These are phyloP conservation scores for Termitomyces sp. DNA, from an alignment of 768 basidiomycete genomes.

Conservation along the genomic window DNA sequence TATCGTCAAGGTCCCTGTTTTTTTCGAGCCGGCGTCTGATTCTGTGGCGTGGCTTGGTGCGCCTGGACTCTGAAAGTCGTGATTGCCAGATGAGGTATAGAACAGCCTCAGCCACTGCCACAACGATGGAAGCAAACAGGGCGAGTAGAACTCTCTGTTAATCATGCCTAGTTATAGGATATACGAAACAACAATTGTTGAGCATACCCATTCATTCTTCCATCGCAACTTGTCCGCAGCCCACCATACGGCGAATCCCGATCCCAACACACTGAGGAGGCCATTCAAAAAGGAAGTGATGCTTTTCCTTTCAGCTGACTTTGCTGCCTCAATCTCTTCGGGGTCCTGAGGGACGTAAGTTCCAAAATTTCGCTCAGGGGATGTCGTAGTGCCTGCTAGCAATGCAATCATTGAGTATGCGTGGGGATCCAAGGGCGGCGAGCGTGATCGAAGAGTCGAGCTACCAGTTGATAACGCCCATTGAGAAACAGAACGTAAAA, in stretches of 20 bases:
- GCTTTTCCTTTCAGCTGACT: constrained; percentile 52
- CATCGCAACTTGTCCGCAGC: constrained; percentile 59
- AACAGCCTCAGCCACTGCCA: constrained; percentile 64
- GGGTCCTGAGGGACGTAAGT: constrained; percentile 39
- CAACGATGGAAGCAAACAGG: constrained; percentile 53
- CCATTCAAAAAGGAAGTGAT: constrained; percentile 70
- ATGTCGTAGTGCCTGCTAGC: constrained; percentile 74
- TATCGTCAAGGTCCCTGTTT: constrained; percentile 20
- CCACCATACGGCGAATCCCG: constrained; percentile 70
- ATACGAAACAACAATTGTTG: not conserved
- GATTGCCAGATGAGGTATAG: constrained; percentile 74
- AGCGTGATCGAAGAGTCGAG: constrained; percentile 28
- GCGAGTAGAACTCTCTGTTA: constrained; percentile 56
- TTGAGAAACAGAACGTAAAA: constrained; percentile 54
- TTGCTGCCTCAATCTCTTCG: constrained; percentile 40
- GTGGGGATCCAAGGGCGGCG: constrained; percentile 41
- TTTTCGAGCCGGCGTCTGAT: constrained; percentile 28
- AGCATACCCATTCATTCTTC: constrained; percentile 72
- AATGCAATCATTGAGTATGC: constrained; percentile 69
- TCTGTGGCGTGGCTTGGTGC: constrained; percentile 14
- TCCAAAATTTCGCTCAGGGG: constrained; percentile 69
- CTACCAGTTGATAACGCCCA: constrained; percentile 62
- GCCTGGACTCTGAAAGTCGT: constrained; percentile 25
- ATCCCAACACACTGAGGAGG: constrained; percentile 60
- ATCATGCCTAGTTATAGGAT: not conserved